These are phyloP conservation scores for Mycena polygramma DNA, from an alignment of 768 basidiomycete genomes.

Conservation along the genomic window DNA sequence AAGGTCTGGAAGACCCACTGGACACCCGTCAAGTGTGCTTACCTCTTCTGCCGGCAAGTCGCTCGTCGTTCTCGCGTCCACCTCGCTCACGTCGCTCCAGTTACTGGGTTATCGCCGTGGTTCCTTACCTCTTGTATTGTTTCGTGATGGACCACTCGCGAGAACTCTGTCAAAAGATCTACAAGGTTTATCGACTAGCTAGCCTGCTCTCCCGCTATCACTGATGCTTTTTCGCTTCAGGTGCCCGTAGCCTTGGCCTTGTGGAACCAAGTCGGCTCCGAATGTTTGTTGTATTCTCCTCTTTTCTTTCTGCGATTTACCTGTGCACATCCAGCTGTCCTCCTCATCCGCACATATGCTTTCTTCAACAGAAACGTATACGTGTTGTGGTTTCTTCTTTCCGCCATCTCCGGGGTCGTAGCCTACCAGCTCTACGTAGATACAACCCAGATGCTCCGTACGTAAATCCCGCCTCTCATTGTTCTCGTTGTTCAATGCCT, in stretches of 20 bases:
- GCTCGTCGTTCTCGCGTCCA: conserved; percentile 38
- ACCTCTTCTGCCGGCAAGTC: conserved; percentile 85
- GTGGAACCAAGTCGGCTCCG: conserved; percentile 91
- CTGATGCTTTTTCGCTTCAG: conserved; percentile 50
- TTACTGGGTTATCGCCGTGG: conserved; percentile 86
- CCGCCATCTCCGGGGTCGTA: conserved; percentile 78
- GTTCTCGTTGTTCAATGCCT: background rate
- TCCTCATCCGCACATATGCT: conserved; percentile 87
- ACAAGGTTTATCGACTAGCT: conserved; percentile 56
- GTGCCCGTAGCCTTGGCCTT: conserved; percentile 85
- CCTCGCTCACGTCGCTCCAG: conserved; percentile 51
- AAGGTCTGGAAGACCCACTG: conserved; percentile 88
- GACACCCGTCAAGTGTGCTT: conserved; percentile 87
- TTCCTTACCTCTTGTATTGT: conserved; percentile 83
- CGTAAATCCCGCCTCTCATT: conserved; percentile 43
- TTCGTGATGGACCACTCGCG: conserved; percentile 78
- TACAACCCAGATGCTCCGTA: conserved; percentile 82
- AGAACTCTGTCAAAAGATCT: conserved; percentile 77
- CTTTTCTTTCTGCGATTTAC: conserved; percentile 27
- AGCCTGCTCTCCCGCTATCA: conserved; percentile 7
- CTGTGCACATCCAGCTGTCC: conserved; percentile 66
- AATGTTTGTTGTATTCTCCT: conserved; percentile 58
- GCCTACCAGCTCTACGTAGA: conserved; percentile 88
- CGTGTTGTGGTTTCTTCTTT: conserved; percentile 72
- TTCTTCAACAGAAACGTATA: conserved; percentile 86